Conservation (phyloP, 2,329 filamentous ascomycete genomes). For the Moelleriella libera region DNA sequence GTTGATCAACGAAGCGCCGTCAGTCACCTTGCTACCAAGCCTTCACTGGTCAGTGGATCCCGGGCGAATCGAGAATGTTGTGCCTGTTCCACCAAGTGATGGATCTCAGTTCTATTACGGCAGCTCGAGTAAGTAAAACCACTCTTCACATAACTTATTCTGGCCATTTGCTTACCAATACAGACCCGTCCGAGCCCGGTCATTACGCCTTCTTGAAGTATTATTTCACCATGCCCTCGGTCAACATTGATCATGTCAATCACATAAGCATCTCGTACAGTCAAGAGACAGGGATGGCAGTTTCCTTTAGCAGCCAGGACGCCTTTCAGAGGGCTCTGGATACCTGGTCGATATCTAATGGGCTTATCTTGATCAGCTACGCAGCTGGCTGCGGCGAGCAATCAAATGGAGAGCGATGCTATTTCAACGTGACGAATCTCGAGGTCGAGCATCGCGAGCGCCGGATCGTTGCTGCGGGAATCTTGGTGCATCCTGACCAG, state of each 20-base stretch:
- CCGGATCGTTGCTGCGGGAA: slow-evolving; percentile 8
- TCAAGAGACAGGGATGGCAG: background rate
- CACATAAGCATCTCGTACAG: slow-evolving; percentile 7
- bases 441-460: slow-evolving; percentile 5
- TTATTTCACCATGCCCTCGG: slow-evolving; percentile 12
- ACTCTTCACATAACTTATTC: background rate
- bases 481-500: slow-evolving; percentile 9
- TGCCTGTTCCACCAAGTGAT: slow-evolving; percentile 9
- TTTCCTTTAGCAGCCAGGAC: slow-evolving; percentile 8
- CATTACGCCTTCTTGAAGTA: slow-evolving; percentile 14
- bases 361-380: slow-evolving; percentile 13
- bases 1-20: slow-evolving; percentile 1
- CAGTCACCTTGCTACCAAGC: slow-evolving; percentile 2
- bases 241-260: slow-evolving; percentile 15
- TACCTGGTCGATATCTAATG: slow-evolving; percentile 9
- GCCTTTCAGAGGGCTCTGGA: slow-evolving; percentile 9
- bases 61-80: slow-evolving; percentile 8
- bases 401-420: slow-evolving; percentile 14
- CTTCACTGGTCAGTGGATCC: slow-evolving; percentile 14
- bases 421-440: slow-evolving; percentile 11
- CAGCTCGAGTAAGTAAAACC: slow-evolving; percentile 2
- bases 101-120: slow-evolving; percentile 12
- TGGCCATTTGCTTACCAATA: background rate
- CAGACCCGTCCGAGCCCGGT: slow-evolving; percentile 10
- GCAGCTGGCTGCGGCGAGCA: slow-evolving; percentile 12